A percentile compares a stretch with the other conserved stretches of the same genome.
Evolutionary conservation across 2,329 filamentous ascomycete genomes (phyloP).

Genomic region (Hymenoscyphus occultus): DNA sequence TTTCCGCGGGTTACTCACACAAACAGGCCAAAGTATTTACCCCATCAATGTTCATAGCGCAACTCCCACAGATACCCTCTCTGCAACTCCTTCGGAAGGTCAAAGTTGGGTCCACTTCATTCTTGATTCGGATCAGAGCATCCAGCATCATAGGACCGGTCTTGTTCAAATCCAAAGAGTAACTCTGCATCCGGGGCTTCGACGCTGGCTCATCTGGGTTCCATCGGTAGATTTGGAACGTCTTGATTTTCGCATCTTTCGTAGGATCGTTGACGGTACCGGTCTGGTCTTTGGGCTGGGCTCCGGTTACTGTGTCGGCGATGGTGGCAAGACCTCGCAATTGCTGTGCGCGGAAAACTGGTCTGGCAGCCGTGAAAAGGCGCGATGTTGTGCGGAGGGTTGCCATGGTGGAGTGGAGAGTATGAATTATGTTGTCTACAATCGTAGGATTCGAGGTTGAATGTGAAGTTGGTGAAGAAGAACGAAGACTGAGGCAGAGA

Average conservation of each 20-base stretch:
- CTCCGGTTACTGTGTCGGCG: slow-evolving; percentile 5
- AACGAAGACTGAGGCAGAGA: not conserved
- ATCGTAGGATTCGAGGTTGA: not conserved
- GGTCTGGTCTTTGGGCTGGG: slow-evolving; percentile 24
- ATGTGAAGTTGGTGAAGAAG: not conserved
- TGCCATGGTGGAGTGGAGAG: slow-evolving; percentile 30
- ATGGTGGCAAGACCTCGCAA: slow-evolving; percentile 27
- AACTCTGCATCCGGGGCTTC: slow-evolving; percentile 95
- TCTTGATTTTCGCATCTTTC: slow-evolving; percentile 73
- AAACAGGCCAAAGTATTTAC: slow-evolving; percentile 96
- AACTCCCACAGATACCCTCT: slow-evolving; percentile 98
- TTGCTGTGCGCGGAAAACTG: slow-evolving; percentile 22
- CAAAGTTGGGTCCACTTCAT: slow-evolving; percentile 93
- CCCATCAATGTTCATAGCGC: slow-evolving; percentile 99
- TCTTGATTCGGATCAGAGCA: slow-evolving; percentile 97
- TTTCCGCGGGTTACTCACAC: slow-evolving; percentile 60
- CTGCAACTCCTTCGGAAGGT: slow-evolving; percentile 95
- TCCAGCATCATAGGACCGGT: slow-evolving; percentile 98
- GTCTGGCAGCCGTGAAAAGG: slow-evolving; percentile 25
- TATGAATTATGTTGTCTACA: slow-evolving; percentile 1
- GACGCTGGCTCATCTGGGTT: slow-evolving; percentile 87
- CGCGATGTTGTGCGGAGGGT: slow-evolving; percentile 28
- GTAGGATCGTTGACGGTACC: slow-evolving; percentile 42
- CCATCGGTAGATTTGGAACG: slow-evolving; percentile 99
- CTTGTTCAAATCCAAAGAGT: slow-evolving; percentile 96